phyloP scores from a whole-genome alignment of 441 rosid species.

The Croton laevigatus region DNA sequence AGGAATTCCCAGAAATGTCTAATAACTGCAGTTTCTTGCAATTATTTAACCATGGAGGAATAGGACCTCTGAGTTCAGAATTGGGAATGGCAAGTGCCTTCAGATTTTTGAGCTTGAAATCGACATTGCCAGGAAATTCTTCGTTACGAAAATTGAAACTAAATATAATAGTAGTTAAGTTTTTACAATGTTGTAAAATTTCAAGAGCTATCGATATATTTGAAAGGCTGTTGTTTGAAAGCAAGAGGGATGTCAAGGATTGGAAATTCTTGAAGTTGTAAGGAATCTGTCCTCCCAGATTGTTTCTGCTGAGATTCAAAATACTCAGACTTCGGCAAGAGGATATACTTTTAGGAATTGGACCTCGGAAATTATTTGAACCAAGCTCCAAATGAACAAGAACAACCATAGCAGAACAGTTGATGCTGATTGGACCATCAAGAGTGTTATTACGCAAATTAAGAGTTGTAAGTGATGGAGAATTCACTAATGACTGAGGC shows the following conservation, averaged over 20 bases:
- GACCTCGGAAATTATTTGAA: slow-evolving; percentile 13
- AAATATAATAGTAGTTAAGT: slow-evolving; percentile 9
- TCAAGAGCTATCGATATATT: slow-evolving; percentile 16
- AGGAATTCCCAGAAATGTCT: slow-evolving; percentile 6
- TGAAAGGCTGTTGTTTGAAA: not conserved
- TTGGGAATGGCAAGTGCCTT: not conserved
- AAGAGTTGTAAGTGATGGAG: slow-evolving; percentile 1
- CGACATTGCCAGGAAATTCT: slow-evolving; percentile 6
- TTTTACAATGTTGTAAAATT: slow-evolving; percentile 15
- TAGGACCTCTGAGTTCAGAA: slow-evolving; percentile 11
- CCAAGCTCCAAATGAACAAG: slow-evolving; percentile 1
- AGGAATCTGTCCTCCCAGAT: slow-evolving; percentile 11
- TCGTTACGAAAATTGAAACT: not conserved
- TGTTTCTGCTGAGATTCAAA: slow-evolving; percentile 6
- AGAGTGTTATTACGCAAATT: slow-evolving; percentile 7
- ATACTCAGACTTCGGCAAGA: slow-evolving; percentile 6
- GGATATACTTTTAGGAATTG: not conserved
- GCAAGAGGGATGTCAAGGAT: slow-evolving; percentile 1
- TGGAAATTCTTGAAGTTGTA: slow-evolving; percentile 16
- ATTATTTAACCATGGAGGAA: slow-evolving; percentile 16
- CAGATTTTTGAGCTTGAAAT: slow-evolving; percentile 9
- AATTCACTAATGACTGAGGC: slow-evolving; percentile 15
- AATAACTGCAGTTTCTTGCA: slow-evolving; percentile 11
- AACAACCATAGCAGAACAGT: slow-evolving; percentile 17
- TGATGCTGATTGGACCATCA: slow-evolving; percentile 3